Percentiles rank a stretch among this genome's conserved stretches.
These are phyloP conservation scores for Phytopythium sindhum DNA, from an alignment of 352 stramenopile species.

Conservation along the genomic window DNA sequence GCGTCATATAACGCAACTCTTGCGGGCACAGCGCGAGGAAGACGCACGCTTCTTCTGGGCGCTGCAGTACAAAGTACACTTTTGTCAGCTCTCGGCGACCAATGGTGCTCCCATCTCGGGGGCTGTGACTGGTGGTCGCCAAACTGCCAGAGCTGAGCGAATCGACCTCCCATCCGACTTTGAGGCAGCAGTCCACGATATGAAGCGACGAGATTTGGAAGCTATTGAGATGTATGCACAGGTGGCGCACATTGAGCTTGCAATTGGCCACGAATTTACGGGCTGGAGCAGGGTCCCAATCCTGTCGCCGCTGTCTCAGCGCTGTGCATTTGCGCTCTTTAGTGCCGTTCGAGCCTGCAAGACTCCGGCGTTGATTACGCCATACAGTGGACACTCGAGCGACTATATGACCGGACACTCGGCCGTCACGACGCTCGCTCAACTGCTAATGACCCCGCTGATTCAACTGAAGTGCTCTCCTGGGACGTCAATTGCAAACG, in stretches of 20 bases:
- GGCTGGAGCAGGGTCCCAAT: conserved; percentile 27
- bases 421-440: neutral
- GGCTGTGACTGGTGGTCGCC: neutral
- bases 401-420: neutral
- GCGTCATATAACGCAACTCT: conserved; percentile 13
- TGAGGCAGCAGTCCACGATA: neutral
- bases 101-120: neutral
- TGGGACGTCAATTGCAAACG: too few relatives aligned
- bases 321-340: conserved; percentile 47
- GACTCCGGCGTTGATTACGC: neutral
- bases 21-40: conserved; percentile 14
- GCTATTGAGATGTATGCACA: conserved; percentile 22
- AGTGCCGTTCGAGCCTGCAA: conserved; percentile 19
- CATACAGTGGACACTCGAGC: neutral
- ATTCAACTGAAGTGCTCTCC: neutral
- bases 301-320: conserved; percentile 46
- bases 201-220: conserved; percentile 9
- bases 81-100: neutral
- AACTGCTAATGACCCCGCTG: conserved; percentile 4
- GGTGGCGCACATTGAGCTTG: conserved; percentile 37
- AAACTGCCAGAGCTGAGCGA: neutral
- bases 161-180: neutral
- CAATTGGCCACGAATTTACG: conserved; percentile 49
- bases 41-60: conserved; percentile 35
- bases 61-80: conserved; percentile 34